phyloP scores from a whole-genome alignment of 2,329 filamentous ascomycete genomes.

The Pseudogymnoascus sp. region DNA sequence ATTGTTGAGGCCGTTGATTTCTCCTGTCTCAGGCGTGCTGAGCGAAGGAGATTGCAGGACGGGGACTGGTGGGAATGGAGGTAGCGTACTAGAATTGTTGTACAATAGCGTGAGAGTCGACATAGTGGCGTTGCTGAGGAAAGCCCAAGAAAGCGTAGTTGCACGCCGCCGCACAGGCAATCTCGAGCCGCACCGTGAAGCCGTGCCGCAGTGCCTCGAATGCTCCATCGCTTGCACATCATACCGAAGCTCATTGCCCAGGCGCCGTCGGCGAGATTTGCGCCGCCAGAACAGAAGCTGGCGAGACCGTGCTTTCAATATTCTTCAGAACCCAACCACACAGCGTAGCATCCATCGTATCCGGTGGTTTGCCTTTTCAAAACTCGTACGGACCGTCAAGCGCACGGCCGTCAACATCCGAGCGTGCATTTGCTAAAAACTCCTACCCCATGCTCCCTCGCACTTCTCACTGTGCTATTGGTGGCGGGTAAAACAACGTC shows the following conservation, averaged over 20 bases:
- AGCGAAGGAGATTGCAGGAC: background rate
- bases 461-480: background rate
- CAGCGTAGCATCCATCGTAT: background rate
- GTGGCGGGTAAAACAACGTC: background rate
- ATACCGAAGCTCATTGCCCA: background rate
- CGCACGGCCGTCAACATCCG: background rate
- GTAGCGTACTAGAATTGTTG: background rate
- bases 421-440: background rate
- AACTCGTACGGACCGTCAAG: background rate
- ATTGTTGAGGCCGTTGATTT: background rate
- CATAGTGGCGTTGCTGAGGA: background rate
- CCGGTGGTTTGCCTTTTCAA: background rate
- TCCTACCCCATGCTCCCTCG: background rate
- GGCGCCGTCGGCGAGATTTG: background rate
- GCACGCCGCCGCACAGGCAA: background rate
- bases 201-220: background rate
- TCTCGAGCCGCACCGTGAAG: background rate
- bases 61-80: background rate
- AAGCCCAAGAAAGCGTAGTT: no score
- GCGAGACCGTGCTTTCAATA: background rate
- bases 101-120: background rate
- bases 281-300: background rate
- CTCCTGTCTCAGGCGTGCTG: background rate
- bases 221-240: background rate
- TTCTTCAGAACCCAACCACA: background rate